phyloP scores from a whole-genome alignment of 1,284 basidiomycete species.

The Gastroboletus turbinatus region DNA sequence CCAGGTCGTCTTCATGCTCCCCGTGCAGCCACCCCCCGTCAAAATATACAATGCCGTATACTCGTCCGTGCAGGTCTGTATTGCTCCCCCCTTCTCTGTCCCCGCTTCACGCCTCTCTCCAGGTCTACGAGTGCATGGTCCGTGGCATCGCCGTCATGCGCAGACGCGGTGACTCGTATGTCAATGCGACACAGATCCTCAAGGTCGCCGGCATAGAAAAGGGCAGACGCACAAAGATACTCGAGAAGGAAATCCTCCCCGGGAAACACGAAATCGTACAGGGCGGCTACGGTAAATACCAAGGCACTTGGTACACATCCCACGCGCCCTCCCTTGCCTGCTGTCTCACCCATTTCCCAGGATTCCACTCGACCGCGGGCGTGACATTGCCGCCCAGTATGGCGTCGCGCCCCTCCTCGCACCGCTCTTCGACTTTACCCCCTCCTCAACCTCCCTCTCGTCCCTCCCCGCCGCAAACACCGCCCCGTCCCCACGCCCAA shows the following conservation, averaged over 20 bases:
- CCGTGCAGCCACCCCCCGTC: constrained; percentile 56
- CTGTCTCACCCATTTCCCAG: constrained; percentile 41
- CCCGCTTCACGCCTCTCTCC: constrained; percentile 27
- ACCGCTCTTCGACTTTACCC: constrained; percentile 90
- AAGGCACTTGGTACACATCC: constrained; percentile 87
- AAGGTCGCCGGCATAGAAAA: constrained; percentile 99
- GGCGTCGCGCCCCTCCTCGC: constrained; percentile 82
- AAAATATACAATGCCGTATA: constrained; percentile 90
- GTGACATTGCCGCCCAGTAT: constrained; percentile 88
- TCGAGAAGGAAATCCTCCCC: constrained; percentile 95
- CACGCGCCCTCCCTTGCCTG: neutral
- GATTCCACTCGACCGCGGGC: constrained; percentile 90
- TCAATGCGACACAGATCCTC: constrained; percentile 98
- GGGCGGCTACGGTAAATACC: constrained; percentile 98
- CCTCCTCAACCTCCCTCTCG: constrained; percentile 64
- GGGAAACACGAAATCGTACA: constrained; percentile 99
- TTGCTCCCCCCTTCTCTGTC: constrained; percentile 3
- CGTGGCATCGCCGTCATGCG: constrained; percentile 99
- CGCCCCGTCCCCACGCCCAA: constrained; percentile 49
- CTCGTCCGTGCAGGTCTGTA: constrained; percentile 75
- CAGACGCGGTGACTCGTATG: constrained; percentile 88
- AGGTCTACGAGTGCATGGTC: constrained; percentile 97
- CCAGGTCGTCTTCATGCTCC: constrained; percentile 22
- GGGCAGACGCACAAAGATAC: constrained; percentile 92
- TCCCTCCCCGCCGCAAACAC: constrained; percentile 55